Evolutionary conservation across 768 basidiomycete genomes (phyloP).

Genomic region (Tulasnella sp.): DNA sequence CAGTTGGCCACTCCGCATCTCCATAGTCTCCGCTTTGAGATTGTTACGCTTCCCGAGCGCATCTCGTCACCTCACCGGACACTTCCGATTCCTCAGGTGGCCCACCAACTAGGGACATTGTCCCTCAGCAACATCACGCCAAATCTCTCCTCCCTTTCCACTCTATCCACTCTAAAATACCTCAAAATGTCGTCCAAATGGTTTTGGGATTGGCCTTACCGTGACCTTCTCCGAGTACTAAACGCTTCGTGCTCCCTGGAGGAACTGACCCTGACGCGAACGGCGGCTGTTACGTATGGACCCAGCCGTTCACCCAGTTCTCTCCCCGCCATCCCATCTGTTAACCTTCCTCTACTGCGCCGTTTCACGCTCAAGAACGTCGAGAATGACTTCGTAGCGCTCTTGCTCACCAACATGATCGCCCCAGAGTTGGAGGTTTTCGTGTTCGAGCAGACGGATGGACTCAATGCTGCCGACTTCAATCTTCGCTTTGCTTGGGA

Average conservation of each 20-base stretch:
- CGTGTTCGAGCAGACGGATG: background rate
- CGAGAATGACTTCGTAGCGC: background rate
- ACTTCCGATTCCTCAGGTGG: background rate
- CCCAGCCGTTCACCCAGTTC: background rate
- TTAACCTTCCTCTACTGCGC: background rate
- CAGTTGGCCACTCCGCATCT: background rate
- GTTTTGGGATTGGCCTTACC: slow-evolving; percentile 1
- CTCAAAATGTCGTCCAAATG: background rate
- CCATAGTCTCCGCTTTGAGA: background rate
- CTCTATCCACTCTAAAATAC: background rate
- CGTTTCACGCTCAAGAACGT: background rate
- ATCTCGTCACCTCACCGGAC: background rate
- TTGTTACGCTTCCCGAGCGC: background rate
- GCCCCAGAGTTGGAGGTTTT: background rate
- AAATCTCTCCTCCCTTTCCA: background rate
- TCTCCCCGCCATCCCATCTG: background rate
- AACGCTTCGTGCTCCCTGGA: background rate
- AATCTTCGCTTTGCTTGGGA: background rate
- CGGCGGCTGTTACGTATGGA: background rate
- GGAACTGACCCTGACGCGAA: background rate
- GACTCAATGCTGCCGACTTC: background rate
- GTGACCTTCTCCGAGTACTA: background rate
- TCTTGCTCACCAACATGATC: background rate
- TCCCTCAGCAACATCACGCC: background rate
- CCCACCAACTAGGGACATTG: background rate